Percentiles rank a stretch among this genome's conserved stretches.
Conservation (phyloP, 2,329 filamentous ascomycete species). For the Calycina marina region DNA sequence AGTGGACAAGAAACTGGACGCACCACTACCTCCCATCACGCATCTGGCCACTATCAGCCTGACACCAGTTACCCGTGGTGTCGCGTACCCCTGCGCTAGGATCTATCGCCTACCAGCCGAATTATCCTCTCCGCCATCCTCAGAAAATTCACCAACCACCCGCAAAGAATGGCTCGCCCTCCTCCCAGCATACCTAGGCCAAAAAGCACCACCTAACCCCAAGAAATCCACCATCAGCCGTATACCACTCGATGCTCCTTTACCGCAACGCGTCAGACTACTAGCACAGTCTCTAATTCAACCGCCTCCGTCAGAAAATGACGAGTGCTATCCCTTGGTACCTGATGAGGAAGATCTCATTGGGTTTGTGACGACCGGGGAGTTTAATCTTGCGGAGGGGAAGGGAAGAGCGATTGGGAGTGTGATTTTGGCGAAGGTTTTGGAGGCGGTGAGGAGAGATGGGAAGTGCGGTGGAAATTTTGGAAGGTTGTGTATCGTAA, state of each 20-base stretch:
- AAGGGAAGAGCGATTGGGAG: constrained; percentile 62
- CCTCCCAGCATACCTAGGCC: constrained; percentile 20
- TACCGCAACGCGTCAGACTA: constrained; percentile 24
- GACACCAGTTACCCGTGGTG: constrained; percentile 53
- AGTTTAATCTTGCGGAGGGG: constrained; percentile 66
- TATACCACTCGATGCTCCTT: constrained; percentile 19
- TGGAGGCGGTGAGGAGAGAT: constrained; percentile 24
- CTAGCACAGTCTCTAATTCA: constrained; percentile 34
- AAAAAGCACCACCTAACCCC: constrained; percentile 14
- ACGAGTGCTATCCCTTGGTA: constrained; percentile 45
- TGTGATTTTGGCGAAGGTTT: constrained; percentile 44
- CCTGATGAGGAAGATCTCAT: constrained; percentile 64
- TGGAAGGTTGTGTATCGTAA: constrained; percentile 57
- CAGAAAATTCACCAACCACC: constrained; percentile 28
- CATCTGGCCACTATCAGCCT: constrained; percentile 49
- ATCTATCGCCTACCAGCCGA: constrained; percentile 63
- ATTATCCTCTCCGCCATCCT: not conserved
- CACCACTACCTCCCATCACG: constrained; percentile 21
- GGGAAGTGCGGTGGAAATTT: constrained; percentile 23
- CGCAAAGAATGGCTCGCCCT: constrained; percentile 59
- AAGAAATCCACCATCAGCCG: constrained; percentile 12
- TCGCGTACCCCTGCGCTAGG: constrained; percentile 56
- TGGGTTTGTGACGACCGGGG: constrained; percentile 80
- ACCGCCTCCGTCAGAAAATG: constrained; percentile 21
- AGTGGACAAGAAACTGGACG: constrained; percentile 8